phyloP scores from a whole-genome alignment of 2,329 filamentous ascomycete genomes.

The Aotearoamyces nothofagi region DNA sequence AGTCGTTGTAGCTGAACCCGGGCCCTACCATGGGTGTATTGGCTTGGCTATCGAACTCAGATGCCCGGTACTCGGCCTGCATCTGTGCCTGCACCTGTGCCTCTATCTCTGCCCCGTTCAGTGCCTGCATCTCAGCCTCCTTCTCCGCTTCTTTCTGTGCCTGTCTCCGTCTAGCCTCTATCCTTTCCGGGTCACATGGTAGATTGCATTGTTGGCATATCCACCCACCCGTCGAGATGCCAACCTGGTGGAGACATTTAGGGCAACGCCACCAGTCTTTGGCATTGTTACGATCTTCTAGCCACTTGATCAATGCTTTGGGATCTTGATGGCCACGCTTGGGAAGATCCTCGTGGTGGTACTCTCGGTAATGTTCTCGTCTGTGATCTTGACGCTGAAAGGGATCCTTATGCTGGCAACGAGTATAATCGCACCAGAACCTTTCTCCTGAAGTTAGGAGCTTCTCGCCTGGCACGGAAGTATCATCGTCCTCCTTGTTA shows the following conservation, averaged over 20 bases:
- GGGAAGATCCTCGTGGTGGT: slow-evolving; percentile 22
- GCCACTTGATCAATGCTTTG: background rate
- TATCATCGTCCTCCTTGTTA: slow-evolving; percentile 1
- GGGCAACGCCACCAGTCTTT: slow-evolving; percentile 4
- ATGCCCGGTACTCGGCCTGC: no score
- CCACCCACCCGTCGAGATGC: background rate
- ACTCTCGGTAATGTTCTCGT: slow-evolving; percentile 26
- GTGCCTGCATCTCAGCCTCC: no score
- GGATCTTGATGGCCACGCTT: background rate
- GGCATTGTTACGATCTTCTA: slow-evolving; percentile 1
- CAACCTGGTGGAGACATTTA: slow-evolving; percentile 2
- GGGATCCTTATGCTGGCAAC: slow-evolving; percentile 16
- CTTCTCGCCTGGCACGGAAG: background rate
- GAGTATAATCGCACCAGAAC: slow-evolving; percentile 12
- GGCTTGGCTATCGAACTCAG: no score
- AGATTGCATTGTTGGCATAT: background rate
- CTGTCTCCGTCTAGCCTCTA: no score
- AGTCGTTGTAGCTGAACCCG: no score
- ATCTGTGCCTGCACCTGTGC: no score
- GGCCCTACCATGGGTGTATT: no score
- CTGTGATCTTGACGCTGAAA: slow-evolving; percentile 23
- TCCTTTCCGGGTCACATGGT: background rate
- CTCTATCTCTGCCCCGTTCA: no score
- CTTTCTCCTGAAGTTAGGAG: no score
- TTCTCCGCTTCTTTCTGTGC: no score